Percentiles rank a stretch among this genome's conserved stretches.
These are phyloP conservation scores for Trichomonas vaginalis DNA, from an alignment of 208 protist species.

Conservation along the genomic window DNA sequence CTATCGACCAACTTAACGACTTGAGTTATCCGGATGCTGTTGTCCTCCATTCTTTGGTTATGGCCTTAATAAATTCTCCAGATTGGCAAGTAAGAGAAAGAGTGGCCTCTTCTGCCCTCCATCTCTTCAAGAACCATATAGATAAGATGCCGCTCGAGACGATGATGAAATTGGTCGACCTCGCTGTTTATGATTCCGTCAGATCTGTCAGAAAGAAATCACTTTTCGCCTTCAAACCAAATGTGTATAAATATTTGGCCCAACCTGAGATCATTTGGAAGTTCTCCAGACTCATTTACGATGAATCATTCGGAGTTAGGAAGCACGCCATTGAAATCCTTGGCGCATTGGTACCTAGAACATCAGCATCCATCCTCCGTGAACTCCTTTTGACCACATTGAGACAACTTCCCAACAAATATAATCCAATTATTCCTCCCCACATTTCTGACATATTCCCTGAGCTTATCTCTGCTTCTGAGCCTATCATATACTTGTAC, in stretches of 20 bases:
- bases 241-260: not conserved
- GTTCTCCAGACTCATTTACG: not conserved
- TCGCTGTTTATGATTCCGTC: not conserved
- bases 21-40: not conserved
- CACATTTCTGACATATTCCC: not conserved
- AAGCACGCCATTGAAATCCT: not conserved
- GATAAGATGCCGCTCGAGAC: not conserved
- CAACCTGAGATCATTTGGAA: not conserved
- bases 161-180: not conserved
- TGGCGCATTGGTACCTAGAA: not conserved
- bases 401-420: not conserved
- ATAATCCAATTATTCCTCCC: not conserved
- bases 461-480: not conserved
- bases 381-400: not conserved
- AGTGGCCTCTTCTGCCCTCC: not conserved
- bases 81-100: slow-evolving; percentile 4
- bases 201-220: not conserved
- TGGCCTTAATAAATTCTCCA: not conserved
- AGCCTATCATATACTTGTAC: not conserved
- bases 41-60: not conserved
- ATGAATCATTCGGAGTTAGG: not conserved
- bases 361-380: not conserved
- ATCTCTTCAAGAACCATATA: not conserved
- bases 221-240: not conserved
- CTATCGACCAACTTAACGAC: not conserved